phyloP scores from a whole-genome alignment of 2,329 filamentous ascomycete genomes.

The Xylariales sp. region DNA sequence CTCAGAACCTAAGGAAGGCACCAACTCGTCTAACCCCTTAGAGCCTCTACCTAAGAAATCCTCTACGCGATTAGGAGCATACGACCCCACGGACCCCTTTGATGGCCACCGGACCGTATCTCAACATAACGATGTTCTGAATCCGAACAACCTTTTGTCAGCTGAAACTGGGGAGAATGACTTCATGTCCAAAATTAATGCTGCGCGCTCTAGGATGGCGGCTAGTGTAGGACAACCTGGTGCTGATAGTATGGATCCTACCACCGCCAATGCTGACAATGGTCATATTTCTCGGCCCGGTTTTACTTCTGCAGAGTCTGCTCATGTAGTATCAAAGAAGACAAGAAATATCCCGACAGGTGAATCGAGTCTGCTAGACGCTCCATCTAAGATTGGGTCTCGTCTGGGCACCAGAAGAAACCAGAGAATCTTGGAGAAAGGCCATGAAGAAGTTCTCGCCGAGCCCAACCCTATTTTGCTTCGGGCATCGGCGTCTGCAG shows the following conservation, averaged over 20 bases:
- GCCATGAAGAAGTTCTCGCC: conserved; percentile 34
- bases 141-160: conserved; percentile 34
- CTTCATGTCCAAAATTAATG: conserved; percentile 52
- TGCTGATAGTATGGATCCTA: conserved; percentile 60
- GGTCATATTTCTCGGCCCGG: conserved; percentile 25
- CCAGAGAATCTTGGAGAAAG: conserved; percentile 26
- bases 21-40: conserved; percentile 24
- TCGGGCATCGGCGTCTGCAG: conserved; percentile 33
- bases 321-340: conserved; percentile 48
- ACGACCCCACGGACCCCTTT: conserved; percentile 45
- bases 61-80: conserved; percentile 30
- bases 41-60: conserved; percentile 39
- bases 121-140: conserved; percentile 31
- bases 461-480: conserved; percentile 34
- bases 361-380: conserved; percentile 49
- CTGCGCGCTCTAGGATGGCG: conserved; percentile 42
- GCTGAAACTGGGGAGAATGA: conserved; percentile 45
- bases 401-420: conserved; percentile 41
- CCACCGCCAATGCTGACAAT: conserved; percentile 38
- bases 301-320: conserved; percentile 36
- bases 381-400: conserved; percentile 62
- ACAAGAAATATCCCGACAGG: conserved; percentile 48
- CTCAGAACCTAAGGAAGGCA: conserved; percentile 32
- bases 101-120: conserved; percentile 37
- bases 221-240: conserved; percentile 31